Evolutionary conservation across 495 filamentous ascomycete genomes (phyloP).

Genomic region (Hypoxylon lienhwacheense): DNA sequence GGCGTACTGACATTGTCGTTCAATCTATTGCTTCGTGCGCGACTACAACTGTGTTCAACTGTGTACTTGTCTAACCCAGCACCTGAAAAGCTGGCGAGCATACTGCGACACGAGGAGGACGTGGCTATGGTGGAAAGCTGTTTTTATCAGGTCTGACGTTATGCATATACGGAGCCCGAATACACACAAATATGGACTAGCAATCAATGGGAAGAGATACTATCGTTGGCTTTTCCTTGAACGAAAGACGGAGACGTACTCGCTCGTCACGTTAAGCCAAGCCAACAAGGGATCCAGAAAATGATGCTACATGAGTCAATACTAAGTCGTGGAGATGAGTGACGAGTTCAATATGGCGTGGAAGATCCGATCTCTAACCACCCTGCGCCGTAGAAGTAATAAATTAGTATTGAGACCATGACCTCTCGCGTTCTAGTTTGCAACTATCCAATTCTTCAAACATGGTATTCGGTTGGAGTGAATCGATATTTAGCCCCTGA

Average conservation of each 20-base stretch:
- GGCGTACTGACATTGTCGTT: background rate
- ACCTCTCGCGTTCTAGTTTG: background rate
- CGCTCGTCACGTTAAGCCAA: too few species aligned
- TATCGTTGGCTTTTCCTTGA: too few species aligned
- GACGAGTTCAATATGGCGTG: too few species aligned
- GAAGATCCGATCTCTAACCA: too few species aligned
- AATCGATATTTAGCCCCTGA: background rate
- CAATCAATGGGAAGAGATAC: too few species aligned
- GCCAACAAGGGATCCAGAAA: too few species aligned
- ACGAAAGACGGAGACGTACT: too few species aligned
- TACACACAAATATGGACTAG: too few species aligned
- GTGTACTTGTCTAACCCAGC: background rate
- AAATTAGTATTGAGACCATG: background rate
- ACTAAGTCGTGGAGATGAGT: too few species aligned
- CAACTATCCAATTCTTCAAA: background rate
- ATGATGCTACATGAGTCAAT: too few species aligned
- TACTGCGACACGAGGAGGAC: background rate
- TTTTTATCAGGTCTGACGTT: background rate
- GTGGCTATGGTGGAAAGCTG: background rate
- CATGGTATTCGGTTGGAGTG: slow-evolving; percentile 4
- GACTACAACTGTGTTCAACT: too few species aligned
- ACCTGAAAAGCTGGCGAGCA: background rate
- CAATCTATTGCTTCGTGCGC: too few species aligned
- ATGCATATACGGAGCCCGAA: background rate
- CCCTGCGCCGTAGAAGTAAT: background rate